Base-by-base conservation (phyloP, 805 yeast genomes). In the Wickerhamiella vanderwaltii region DNA sequence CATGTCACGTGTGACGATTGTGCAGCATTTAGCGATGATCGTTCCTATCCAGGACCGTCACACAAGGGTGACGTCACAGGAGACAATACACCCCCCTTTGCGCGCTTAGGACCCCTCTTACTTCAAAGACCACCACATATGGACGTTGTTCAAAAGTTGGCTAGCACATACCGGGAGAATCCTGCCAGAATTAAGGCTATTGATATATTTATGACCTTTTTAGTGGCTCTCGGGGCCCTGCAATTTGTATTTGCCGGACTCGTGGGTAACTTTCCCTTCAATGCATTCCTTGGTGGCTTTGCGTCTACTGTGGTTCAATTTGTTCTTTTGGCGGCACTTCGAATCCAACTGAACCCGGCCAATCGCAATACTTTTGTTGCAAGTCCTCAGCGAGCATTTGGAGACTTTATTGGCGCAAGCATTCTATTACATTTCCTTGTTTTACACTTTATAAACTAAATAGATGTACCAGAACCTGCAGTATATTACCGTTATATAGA, bases 251-350 rank as follows among this genome's bases (percentile, higher is more conserved):
- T 86, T 60, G 81, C 82, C 50, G 51, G 78, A 31, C 46, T 85
- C 11, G 74, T 86, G 35, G 94, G 96, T 28, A 84, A 75, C 53
- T 91, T 80, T 51, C 99, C 99, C 13, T 91, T 91, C 72, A 91
- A 91, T 63, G 97, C 95, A 18, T 91, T 91, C 58, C 69, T 91
- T 46, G 88, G 94, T 16, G 97, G 97, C 1, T 91, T 91, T 58
- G 73, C 80, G 43, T 67, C 85, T 17, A 83, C 96, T 34, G 96
- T 91, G 39, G 97, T 94, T 11, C 97, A 91, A 61, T 91, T 91
- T 59, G 97, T 91, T 19, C 71, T 91, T 48, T 75, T 93, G 9
- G 67, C 65, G n/a, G 45, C 51, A 26, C 48, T 91, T 55, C 71
- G 97, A 55, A 69, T 88, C 55, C 96, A 87, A 57, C 67, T 71